These are phyloP conservation scores for Magnolia kwangsiensis DNA, from an alignment of 164 flowering plant genomes.

Conservation along the genomic window DNA sequence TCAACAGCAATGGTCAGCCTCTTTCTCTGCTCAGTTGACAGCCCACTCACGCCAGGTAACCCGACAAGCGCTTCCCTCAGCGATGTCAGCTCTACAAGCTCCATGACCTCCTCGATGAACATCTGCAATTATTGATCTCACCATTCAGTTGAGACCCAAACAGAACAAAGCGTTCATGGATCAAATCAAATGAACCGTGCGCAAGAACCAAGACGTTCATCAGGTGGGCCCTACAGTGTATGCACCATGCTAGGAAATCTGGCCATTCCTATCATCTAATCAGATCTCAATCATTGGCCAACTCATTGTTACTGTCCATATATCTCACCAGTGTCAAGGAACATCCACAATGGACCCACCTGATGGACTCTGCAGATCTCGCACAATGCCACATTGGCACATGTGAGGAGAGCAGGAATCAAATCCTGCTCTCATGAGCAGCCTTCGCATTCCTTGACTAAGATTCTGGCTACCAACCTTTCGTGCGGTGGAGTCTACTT, in stretches of 20 bases:
- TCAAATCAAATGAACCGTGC: neutral
- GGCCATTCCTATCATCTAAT: no score
- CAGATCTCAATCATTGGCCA: no score
- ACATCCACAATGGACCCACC: no score
- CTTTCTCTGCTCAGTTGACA: slow-evolving; percentile 57
- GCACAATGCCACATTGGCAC: no score
- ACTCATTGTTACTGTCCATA: no score
- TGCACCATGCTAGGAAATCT: no score
- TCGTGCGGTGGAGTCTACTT: slow-evolving; percentile 30
- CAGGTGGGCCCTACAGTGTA: no score
- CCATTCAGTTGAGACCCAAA: neutral
- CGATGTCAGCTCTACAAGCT: slow-evolving; percentile 41
- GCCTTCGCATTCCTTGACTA: neutral
- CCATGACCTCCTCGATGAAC: slow-evolving; percentile 53
- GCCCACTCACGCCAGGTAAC: slow-evolving; percentile 43
- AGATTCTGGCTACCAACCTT: slow-evolving; percentile 4
- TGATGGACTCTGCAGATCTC: no score
- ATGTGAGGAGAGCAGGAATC: no score
- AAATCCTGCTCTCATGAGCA: neutral
- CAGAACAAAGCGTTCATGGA: neutral
- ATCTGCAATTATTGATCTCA: slow-evolving; percentile 25
- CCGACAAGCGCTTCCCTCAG: slow-evolving; percentile 40
- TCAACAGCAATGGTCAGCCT: slow-evolving; percentile 57
- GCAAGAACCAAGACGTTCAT: no score
- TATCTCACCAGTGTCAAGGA: no score